Conservation (phyloP, 306 rosid species). For the Canavalia ensiformis region DNA sequence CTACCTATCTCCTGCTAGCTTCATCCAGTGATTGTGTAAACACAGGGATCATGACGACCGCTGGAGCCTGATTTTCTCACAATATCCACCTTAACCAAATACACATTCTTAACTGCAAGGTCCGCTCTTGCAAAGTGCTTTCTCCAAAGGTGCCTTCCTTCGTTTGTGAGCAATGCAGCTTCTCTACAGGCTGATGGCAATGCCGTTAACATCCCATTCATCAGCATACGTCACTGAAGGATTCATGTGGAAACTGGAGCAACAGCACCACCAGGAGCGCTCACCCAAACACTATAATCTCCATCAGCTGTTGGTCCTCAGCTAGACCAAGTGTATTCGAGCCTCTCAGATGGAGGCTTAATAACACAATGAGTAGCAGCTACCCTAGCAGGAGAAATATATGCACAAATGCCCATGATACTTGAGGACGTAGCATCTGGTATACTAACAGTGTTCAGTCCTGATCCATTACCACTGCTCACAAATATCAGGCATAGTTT, state of each 20-base stretch:
- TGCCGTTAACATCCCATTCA: constrained; percentile 99
- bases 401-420: constrained; percentile 95
- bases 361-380: constrained; percentile 97
- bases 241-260: constrained; percentile 99
- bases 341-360: constrained; percentile 92
- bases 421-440: constrained; percentile 98
- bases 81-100: no score
- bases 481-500: constrained; percentile 86
- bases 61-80: no score
- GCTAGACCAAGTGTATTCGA: constrained; percentile 99
- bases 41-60: no score
- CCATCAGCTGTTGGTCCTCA: constrained; percentile 99
- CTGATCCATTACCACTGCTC: constrained; percentile 99
- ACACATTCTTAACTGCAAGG: no score
- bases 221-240: constrained; percentile 95
- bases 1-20: no score
- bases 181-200: constrained; percentile 99
- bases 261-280: constrained; percentile 99
- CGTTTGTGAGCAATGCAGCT: constrained; percentile 68
- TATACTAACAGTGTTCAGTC: constrained; percentile 95
- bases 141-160: no score
- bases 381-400: constrained; percentile 98
- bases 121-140: no score
- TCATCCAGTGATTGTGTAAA: no score
- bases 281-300: constrained; percentile 88